Conservation (phyloP, 352 stramenopile genomes). For the Phytopythium chamaehyphon region DNA sequence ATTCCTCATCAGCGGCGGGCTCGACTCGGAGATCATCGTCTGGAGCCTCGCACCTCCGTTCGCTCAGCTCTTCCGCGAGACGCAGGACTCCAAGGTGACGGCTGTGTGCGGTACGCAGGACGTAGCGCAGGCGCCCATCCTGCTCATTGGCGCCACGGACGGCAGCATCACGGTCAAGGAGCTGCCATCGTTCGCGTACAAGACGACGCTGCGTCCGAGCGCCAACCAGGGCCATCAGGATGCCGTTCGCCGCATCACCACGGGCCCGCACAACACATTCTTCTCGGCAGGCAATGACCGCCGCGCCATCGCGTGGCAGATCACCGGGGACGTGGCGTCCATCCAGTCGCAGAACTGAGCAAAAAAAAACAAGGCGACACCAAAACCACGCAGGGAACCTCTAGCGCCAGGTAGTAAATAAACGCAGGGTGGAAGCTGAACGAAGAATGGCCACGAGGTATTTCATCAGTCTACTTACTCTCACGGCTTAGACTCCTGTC, state of each 20-base stretch:
- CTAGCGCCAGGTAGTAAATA: too few species aligned
- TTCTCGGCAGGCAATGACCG: conserved; percentile 77
- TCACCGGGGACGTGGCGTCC: conserved; percentile 65
- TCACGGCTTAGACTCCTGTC: not conserved
- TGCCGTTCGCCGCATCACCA: conserved; percentile 70
- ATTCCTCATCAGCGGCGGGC: conserved; percentile 80
- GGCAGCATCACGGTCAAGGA: conserved; percentile 81
- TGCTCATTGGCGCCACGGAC: conserved; percentile 74
- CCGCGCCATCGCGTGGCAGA: conserved; percentile 85
- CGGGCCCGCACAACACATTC: conserved; percentile 75
- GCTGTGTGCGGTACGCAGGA: conserved; percentile 74
- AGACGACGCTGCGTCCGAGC: conserved; percentile 54
- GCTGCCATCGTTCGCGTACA: conserved; percentile 81
- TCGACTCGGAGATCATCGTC: conserved; percentile 82
- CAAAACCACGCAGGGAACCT: not conserved
- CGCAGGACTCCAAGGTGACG: conserved; percentile 69
- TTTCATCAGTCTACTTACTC: too few species aligned
- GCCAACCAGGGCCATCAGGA: conserved; percentile 73
- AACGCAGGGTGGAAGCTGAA: too few species aligned
- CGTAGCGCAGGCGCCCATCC: conserved; percentile 52
- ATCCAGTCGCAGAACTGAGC: conserved; percentile 55
- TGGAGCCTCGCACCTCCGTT: conserved; percentile 78
- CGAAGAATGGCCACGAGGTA: too few species aligned
- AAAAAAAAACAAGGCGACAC: not conserved
- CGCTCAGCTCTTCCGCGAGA: conserved; percentile 79